Evolutionary conservation across 768 basidiomycete genomes (phyloP).

Genomic region (Pulveroboletus ravenelii): DNA sequence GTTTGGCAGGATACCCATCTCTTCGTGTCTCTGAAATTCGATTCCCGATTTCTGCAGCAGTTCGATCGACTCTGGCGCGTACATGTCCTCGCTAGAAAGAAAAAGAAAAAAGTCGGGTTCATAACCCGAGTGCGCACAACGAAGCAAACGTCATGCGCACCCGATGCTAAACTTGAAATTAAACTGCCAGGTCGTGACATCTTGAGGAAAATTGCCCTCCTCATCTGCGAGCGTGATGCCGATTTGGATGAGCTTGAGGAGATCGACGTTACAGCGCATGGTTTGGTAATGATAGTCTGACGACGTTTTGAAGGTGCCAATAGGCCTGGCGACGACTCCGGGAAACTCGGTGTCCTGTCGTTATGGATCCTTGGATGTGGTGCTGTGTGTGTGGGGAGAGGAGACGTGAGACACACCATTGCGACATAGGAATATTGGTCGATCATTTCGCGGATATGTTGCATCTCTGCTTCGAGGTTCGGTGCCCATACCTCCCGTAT

Average conservation of each 20-base stretch:
- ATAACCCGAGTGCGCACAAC: not conserved
- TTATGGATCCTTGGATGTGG: not conserved
- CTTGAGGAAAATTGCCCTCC: slow-evolving; percentile 85
- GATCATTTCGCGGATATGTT: slow-evolving; percentile 77
- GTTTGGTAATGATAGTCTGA: slow-evolving; percentile 99
- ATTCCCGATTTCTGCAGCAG: slow-evolving; percentile 92
- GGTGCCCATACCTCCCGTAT: slow-evolving; percentile 95
- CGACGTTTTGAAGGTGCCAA: slow-evolving; percentile 92
- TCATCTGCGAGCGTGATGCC: slow-evolving; percentile 94
- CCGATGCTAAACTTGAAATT: slow-evolving; percentile 91
- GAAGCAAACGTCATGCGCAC: slow-evolving; percentile 43
- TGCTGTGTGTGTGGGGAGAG: not conserved
- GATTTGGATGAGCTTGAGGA: slow-evolving; percentile 96
- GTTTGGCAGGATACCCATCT: slow-evolving; percentile 86
- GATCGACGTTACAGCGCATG: slow-evolving; percentile 98
- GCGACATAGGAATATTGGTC: slow-evolving; percentile 92
- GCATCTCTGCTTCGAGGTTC: slow-evolving; percentile 92
- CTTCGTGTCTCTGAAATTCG: slow-evolving; percentile 91
- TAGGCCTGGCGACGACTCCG: slow-evolving; percentile 95
- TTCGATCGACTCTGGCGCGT: slow-evolving; percentile 95
- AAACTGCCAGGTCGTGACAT: slow-evolving; percentile 97
- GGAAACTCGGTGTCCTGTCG: slow-evolving; percentile 96
- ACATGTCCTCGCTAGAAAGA: slow-evolving; percentile 85
- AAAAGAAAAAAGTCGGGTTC: not conserved
- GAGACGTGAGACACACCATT: slow-evolving; percentile 59